Evolutionary conservation across 306 rosid species (phyloP), one percentile per base, ranked within the genome.

Genomic region (Trichosanthes truncata): DNA sequence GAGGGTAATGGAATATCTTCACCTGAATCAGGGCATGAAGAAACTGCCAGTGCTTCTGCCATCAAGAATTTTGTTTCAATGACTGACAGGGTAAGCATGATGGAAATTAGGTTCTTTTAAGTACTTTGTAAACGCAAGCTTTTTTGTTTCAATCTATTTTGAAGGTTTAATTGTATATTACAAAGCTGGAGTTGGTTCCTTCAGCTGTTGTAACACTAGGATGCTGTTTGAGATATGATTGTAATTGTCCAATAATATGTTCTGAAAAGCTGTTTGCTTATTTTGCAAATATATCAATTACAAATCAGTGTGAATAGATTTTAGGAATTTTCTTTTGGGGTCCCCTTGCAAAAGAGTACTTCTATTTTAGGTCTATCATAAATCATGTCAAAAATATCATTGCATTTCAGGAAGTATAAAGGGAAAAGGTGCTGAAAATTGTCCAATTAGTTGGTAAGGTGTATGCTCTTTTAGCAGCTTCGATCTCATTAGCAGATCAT

Each of bases 71-170:
- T 79, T 33, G 78, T 52, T 77, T 81, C 90, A 79, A 77, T 87
- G 79, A 59, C 81, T 51, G 86, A 84, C 61, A 81, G 89, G 79
- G 97, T 91, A 86, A 89, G 85, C 55, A 80, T 79, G 63, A 80
- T 83, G 63, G 36, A 75, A 61, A 41, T 77, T 20, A 56, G 69
- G 23, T 75, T 75, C 23, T 41, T 78, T 81, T 21, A 26, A 31
- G 45, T n/a, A 35, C 26, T 29, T 53, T 21, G 15, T 75, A 20
- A 51, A 74, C 14, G 33, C 8, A 5, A 23, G 6, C 18, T 51
- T 74, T 15, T 69, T 69, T 72, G 40, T 52, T 46, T 25, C 59
- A 73, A 8, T 45, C 33, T 23, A 40, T 43, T 69, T 51, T 43
- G 36, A 41, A 4, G 41, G 41, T 7, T 73, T 29, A 26, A 65